phyloP scores from a whole-genome alignment of 805 yeast species.

The Pichia nanzhaoensis region DNA sequence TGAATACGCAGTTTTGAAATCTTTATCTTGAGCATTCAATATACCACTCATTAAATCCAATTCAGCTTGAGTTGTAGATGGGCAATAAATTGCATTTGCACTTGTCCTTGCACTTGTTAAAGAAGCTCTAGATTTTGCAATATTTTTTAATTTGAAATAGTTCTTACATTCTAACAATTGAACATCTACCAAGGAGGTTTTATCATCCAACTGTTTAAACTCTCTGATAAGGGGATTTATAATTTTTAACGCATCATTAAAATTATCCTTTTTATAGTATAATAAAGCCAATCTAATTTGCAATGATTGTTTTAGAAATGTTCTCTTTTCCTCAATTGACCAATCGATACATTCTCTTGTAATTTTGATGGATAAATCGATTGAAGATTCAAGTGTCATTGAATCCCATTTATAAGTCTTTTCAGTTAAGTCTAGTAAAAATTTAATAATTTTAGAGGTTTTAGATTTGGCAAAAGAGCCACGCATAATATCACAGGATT shows the following conservation, averaged over 20 bases:
- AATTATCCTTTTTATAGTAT: conserved; percentile 56
- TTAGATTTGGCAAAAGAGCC: conserved; percentile 80
- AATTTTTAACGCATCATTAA: conserved; percentile 64
- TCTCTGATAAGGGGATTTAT: conserved; percentile 70
- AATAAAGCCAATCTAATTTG: conserved; percentile 77
- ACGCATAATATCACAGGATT: conserved; percentile 59
- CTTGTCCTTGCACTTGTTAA: conserved; percentile 93
- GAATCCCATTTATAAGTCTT: conserved; percentile 34
- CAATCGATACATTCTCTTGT: conserved; percentile 80
- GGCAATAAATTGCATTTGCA: conserved; percentile 95
- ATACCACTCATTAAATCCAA: conserved; percentile 93
- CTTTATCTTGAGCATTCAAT: conserved; percentile 93
- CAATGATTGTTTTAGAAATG: conserved; percentile 82
- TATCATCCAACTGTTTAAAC: conserved; percentile 91
- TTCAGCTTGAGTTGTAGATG: conserved; percentile 90
- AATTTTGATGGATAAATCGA: conserved; percentile 65
- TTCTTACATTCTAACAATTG: conserved; percentile 87
- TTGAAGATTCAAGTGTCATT: conserved; percentile 29
- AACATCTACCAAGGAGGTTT: conserved; percentile 90
- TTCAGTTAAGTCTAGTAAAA: conserved; percentile 73
- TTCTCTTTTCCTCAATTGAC: conserved; percentile 76
- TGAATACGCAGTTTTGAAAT: conserved; percentile 91
- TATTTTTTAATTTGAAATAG: conserved; percentile 84
- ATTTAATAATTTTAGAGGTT: conserved; percentile 83
- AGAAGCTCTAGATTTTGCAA: conserved; percentile 87